Percentiles rank a stretch among this genome's conserved stretches.
phyloP scores from a whole-genome alignment of 2,329 filamentous ascomycete species.

The Xylariaceae sp. region DNA sequence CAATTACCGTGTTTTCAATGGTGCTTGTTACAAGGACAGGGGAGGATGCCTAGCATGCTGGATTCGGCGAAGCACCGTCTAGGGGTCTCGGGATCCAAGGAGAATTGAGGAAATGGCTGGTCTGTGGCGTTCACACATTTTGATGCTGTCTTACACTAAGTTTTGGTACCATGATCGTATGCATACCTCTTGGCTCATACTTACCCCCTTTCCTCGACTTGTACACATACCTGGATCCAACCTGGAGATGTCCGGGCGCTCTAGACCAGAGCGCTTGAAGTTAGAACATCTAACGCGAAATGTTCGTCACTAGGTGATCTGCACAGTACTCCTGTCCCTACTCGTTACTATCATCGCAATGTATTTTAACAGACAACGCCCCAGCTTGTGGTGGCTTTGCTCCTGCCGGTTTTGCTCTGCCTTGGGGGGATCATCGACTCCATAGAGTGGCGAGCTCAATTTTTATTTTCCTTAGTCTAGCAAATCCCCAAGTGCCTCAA shows the following conservation, averaged over 20 bases:
- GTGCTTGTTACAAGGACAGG: slow-evolving; percentile 16
- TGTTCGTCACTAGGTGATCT: too few relatives aligned
- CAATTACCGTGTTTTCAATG: not conserved
- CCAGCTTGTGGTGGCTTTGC: too few relatives aligned
- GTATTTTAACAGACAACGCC: too few relatives aligned
- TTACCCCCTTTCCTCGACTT: too few relatives aligned
- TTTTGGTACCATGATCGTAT: slow-evolving; percentile 3
- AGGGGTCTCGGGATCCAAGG: slow-evolving; percentile 16
- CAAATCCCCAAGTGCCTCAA: not conserved
- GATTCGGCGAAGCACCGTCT: slow-evolving; percentile 27
- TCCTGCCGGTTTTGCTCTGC: too few relatives aligned
- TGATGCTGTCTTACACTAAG: slow-evolving; percentile 1
- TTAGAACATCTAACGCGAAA: too few relatives aligned
- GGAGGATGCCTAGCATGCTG: slow-evolving; percentile 21
- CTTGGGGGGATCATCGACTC: not conserved
- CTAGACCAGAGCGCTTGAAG: too few relatives aligned
- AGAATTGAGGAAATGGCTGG: slow-evolving; percentile 14
- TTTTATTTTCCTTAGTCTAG: too few relatives aligned
- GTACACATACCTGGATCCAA: too few relatives aligned
- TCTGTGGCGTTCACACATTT: not conserved
- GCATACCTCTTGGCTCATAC: slow-evolving; percentile 7
- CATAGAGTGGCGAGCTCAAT: not conserved
- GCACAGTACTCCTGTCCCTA: too few relatives aligned
- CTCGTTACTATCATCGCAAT: too few relatives aligned
- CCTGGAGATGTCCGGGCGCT: too few relatives aligned